These are phyloP conservation scores for Mallotus nudiflorus DNA, from an alignment of 345 rosid species.

Conservation along the genomic window DNA sequence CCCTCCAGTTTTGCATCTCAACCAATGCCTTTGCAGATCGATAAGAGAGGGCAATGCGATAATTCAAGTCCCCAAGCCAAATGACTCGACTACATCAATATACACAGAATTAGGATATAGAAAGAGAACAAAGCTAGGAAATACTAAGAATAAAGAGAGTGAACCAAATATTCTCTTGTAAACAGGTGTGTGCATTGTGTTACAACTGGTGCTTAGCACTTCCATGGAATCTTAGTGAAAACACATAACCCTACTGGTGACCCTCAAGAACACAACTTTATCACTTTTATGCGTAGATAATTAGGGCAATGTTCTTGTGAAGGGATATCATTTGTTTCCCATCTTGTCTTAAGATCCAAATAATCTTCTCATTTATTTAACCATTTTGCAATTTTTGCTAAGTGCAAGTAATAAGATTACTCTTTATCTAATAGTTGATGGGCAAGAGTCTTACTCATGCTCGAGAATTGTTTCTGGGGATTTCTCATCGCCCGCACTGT, in stretches of 20 bases:
- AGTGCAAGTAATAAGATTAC: not conserved
- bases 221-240: not conserved
- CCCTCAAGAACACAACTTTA: not conserved
- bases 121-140: not conserved
- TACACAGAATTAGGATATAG: conserved; percentile 7
- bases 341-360: not conserved
- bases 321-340: not conserved
- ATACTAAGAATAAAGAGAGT: not conserved
- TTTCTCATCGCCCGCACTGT: conserved; percentile 52
- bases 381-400: not conserved
- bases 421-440: conserved; percentile 8
- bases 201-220: not conserved
- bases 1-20: conserved; percentile 99
- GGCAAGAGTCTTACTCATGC: conserved; percentile 74
- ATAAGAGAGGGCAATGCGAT: conserved; percentile 90
- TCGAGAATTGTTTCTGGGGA: conserved; percentile 92
- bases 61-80: conserved; percentile 98
- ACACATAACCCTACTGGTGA: not conserved
- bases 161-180: not conserved
- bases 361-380: not conserved
- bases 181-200: not conserved
- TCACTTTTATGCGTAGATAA: not conserved
- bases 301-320: not conserved
- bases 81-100: conserved; percentile 71
- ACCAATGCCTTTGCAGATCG: conserved; percentile 98